A percentile compares a stretch with the other conserved stretches of the same genome.
Evolutionary conservation across 1,139 yeast genomes (phyloP).

Genomic region (Saccharomycopsis phalli): DNA sequence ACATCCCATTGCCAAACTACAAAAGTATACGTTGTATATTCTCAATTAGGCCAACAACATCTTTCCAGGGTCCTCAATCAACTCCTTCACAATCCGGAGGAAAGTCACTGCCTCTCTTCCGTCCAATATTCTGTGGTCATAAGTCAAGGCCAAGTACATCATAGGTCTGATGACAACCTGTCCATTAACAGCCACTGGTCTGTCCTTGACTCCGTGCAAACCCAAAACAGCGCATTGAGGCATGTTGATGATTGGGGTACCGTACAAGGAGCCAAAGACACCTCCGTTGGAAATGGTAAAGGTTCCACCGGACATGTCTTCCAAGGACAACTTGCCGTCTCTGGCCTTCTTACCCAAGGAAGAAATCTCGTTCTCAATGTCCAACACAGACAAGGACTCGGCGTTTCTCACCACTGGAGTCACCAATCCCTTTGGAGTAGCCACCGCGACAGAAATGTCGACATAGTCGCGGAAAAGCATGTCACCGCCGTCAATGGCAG

Average conservation of each 20-base stretch:
- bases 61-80: constrained; percentile 98
- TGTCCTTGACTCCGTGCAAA: constrained; percentile 93
- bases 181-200: constrained; percentile 95
- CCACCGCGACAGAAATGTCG: constrained; percentile 94
- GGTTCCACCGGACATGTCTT: constrained; percentile 99
- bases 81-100: constrained; percentile 92
- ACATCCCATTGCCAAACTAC: too few relatives aligned
- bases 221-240: constrained; percentile 99
- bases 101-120: constrained; percentile 99
- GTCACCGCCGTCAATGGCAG: constrained; percentile 90
- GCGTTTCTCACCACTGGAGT: constrained; percentile 98
- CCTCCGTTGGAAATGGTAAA: constrained; percentile 99
- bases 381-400: constrained; percentile 81
- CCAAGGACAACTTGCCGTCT: constrained; percentile 91
- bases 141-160: constrained; percentile 98
- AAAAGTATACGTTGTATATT: too few relatives aligned
- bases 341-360: constrained; percentile 88
- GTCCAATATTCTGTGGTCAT: constrained; percentile 96
- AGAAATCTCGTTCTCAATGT: constrained; percentile 80
- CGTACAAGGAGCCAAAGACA: constrained; percentile 94
- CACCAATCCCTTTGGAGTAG: constrained; percentile 98
- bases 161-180: constrained; percentile 96
- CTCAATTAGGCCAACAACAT: constrained; percentile 81
- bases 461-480: constrained; percentile 94
- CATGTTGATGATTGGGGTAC: constrained; percentile 97